These are phyloP conservation scores for Taphrina confusa DNA, from an alignment of 1,139 yeast genomes.

Conservation along the genomic window DNA sequence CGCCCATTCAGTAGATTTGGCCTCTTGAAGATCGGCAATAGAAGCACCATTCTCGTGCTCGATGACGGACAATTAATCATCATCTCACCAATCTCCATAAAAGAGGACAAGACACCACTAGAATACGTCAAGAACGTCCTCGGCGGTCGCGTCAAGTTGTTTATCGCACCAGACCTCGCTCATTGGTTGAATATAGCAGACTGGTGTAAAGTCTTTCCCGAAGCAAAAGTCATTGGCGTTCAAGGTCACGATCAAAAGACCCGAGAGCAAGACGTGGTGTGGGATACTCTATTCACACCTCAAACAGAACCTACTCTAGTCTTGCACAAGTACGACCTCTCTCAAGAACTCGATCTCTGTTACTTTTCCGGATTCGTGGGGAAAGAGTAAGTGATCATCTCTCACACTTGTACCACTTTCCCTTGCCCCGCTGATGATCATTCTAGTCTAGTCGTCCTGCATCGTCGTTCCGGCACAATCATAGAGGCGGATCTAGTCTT, in stretches of 20 bases:
- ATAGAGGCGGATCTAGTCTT: constrained; percentile 61
- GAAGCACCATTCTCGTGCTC: constrained; percentile 56
- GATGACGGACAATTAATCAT: constrained; percentile 41
- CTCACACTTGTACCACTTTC: too few species aligned
- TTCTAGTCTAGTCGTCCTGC: constrained; percentile 9
- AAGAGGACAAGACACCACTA: constrained; percentile 59
- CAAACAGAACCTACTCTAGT: neutral
- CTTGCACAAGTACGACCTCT: neutral
- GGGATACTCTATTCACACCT: constrained; percentile 10
- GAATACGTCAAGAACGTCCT: constrained; percentile 6
- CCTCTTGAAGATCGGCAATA: constrained; percentile 58
- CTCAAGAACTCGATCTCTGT: neutral
- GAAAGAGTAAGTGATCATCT: constrained; percentile 60
- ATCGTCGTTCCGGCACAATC: constrained; percentile 49
- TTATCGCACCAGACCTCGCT: constrained; percentile 46
- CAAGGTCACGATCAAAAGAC: constrained; percentile 43
- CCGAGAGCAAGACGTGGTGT: neutral
- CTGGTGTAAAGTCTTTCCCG: constrained; percentile 55
- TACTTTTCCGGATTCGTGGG: constrained; percentile 25
- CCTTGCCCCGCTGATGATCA: neutral
- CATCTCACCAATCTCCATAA: constrained; percentile 48
- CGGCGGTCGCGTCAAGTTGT: constrained; percentile 42
- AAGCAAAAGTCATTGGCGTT: constrained; percentile 56
- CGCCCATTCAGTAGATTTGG: constrained; percentile 46
- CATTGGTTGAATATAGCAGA: constrained; percentile 49